Conservation (phyloP, 1,139 yeast genomes). For the Trichomonascaceae sp. region DNA sequence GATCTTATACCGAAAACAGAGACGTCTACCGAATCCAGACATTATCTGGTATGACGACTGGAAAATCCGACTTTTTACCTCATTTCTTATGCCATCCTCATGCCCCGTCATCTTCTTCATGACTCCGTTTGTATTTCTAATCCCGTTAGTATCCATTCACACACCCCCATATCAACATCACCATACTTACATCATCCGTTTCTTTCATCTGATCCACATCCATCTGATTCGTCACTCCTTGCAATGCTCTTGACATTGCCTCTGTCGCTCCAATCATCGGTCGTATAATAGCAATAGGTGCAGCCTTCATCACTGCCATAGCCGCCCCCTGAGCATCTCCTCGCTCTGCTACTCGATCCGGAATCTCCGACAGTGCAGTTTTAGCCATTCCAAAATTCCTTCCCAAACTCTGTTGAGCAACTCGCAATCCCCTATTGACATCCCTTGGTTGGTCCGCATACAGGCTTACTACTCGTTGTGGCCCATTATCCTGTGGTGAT, state of each 20-base stretch:
- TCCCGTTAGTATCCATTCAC: not conserved
- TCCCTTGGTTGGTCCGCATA: constrained; percentile 81
- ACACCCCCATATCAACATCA: not conserved
- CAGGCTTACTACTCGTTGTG: constrained; percentile 46
- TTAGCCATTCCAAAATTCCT: constrained; percentile 62
- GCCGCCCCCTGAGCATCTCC: constrained; percentile 58
- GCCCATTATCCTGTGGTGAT: constrained; percentile 4
- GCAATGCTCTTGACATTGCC: constrained; percentile 71
- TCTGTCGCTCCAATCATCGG: constrained; percentile 94
- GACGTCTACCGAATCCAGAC: not conserved
- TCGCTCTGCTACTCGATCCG: constrained; percentile 49
- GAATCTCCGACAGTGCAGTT: constrained; percentile 55
- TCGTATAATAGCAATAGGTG: constrained; percentile 74
- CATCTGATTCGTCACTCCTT: constrained; percentile 78
- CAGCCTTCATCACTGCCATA: constrained; percentile 60
- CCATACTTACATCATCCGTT: constrained; percentile 38
- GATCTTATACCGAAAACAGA: too few species aligned
- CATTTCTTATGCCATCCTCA: not conserved
- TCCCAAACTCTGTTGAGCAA: constrained; percentile 69
- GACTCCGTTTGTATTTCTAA: constrained; percentile 11
- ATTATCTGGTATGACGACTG: too few species aligned
- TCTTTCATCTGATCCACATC: constrained; percentile 54
- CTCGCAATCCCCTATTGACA: constrained; percentile 62
- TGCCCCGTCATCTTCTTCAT: not conserved
- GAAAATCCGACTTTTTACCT: not conserved